Evolutionary conservation across 495 filamentous ascomycete genomes (phyloP), one percentile per base, ranked within the genome.

Genomic region (Schizothecium vesticola): DNA sequence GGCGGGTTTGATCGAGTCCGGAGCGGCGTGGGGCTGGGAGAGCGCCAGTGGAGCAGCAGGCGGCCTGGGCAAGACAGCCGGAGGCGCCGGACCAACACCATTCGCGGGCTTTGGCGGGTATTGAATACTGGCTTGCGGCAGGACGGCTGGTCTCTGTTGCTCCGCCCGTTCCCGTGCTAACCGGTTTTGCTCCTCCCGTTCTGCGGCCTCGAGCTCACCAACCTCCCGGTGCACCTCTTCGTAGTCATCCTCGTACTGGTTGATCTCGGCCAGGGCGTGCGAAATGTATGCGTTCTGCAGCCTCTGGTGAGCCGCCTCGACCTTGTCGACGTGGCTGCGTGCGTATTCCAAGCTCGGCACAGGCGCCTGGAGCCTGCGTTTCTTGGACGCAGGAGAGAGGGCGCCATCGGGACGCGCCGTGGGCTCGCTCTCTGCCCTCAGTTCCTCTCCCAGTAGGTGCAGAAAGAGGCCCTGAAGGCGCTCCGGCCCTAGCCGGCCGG

Each of bases 391-490:
- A 0, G 81, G 82, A 29, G 81, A 82, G 5, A 79, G 70, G 63
- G 64, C 74, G 24, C 76, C 78, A 59, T 77, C 79, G 55, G 79
- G 79, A 3, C 73, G 73, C 29, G 73, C 73, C 10, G 68, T 59
- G 1, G 23, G 33, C 9, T 69, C 71, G 43, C 61, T 65, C 57
- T 84, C 83, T 24, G 66, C 64, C 56, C 68, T 80, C 68, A 88
- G 82, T 69, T 94, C 92, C 74, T 97, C 91, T 67, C 87, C 87
- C 72, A 97, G 74, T 33, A 95, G 79, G 22, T 86, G 86, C 73
- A 91, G 80, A 77, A 94, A 97, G 60, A 92, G 84, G 63, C 91
- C 86, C 71, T 90, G 87, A 63, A 99, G 80, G 19, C 92, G 85
- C 75, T 96, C 92, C 6, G 92, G 89, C 59, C 82, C 89, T 73